phyloP scores from a whole-genome alignment of 345 rosid species.

The Luvunga scandens region DNA sequence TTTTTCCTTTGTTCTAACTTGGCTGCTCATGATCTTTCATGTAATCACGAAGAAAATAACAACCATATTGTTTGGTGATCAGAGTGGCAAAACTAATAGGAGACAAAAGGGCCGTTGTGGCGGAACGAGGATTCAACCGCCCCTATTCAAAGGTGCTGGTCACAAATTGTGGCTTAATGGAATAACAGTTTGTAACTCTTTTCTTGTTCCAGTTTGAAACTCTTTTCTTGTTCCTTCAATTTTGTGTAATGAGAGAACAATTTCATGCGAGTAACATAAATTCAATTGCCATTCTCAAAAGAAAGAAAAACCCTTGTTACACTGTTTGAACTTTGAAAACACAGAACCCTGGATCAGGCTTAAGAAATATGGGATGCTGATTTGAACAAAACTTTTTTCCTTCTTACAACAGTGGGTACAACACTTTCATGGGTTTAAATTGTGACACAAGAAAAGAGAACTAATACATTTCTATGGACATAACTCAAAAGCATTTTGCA shows the following conservation, averaged over 20 bases:
- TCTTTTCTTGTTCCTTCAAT: not conserved
- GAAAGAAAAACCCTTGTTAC: not conserved
- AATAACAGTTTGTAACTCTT: constrained; percentile 23
- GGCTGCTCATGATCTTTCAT: not conserved
- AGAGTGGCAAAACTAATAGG: constrained; percentile 88
- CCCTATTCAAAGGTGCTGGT: constrained; percentile 77
- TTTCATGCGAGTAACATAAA: not conserved
- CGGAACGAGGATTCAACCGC: constrained; percentile 87
- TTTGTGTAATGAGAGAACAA: constrained; percentile 11
- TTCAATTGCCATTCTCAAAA: constrained; percentile 15
- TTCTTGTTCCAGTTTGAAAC: not conserved
- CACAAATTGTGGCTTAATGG: constrained; percentile 70
- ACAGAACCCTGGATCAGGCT: not conserved
- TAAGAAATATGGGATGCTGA: not conserved
- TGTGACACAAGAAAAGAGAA: not conserved
- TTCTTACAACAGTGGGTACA: constrained; percentile 1
- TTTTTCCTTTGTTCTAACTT: not conserved
- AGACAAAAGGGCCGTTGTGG: constrained; percentile 87
- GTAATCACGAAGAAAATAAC: not conserved
- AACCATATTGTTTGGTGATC: constrained; percentile 6
- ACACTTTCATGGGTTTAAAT: not conserved
- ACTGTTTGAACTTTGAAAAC: not conserved
- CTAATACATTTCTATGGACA: not conserved
- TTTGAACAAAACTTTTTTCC: not conserved
- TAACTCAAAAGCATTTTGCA: not conserved